Evolutionary conservation across 2,329 filamentous ascomycete species (phyloP).

Genomic region (Fusarium cyanostomum): DNA sequence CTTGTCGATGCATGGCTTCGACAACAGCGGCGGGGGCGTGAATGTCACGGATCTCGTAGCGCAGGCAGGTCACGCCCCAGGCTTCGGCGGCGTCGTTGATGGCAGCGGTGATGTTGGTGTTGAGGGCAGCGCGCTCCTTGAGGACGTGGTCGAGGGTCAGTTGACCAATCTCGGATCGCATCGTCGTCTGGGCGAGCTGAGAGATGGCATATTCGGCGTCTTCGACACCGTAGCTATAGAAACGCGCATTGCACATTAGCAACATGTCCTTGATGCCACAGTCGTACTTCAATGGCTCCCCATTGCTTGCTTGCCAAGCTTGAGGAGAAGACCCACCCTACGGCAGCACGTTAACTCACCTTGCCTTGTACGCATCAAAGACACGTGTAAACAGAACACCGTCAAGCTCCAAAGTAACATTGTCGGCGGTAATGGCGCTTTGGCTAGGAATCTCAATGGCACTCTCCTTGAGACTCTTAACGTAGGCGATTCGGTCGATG

Average conservation of each 20-base stretch:
- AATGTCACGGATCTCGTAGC: conserved; percentile 98
- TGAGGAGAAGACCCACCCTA: no score
- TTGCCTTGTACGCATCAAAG: conserved; percentile 98
- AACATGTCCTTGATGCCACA: not conserved
- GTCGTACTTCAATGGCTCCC: not conserved
- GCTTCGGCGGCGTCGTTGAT: conserved; percentile 98
- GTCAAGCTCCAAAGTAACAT: conserved; percentile 95
- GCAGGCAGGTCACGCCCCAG: conserved; percentile 95
- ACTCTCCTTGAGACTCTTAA: conserved; percentile 95
- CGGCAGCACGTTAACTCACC: conserved; percentile 60
- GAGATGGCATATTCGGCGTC: conserved; percentile 99
- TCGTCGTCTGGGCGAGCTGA: conserved; percentile 96
- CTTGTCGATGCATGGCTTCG: conserved; percentile 97
- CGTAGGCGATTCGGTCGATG: conserved; percentile 95
- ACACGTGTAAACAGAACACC: conserved; percentile 95
- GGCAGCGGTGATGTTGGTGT: conserved; percentile 97
- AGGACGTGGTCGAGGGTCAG: conserved; percentile 96
- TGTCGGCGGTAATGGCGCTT: conserved; percentile 97
- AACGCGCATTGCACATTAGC: conserved; percentile 12
- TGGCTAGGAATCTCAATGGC: conserved; percentile 98
- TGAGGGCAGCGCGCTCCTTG: conserved; percentile 94
- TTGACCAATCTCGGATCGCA: conserved; percentile 98
- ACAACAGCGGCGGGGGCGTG: conserved; percentile 94
- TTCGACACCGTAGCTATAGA: conserved; percentile 88
- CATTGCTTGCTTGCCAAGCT: not conserved